Conservation (phyloP, 2,329 filamentous ascomycete genomes). For the Hypoxylon sp. region DNA sequence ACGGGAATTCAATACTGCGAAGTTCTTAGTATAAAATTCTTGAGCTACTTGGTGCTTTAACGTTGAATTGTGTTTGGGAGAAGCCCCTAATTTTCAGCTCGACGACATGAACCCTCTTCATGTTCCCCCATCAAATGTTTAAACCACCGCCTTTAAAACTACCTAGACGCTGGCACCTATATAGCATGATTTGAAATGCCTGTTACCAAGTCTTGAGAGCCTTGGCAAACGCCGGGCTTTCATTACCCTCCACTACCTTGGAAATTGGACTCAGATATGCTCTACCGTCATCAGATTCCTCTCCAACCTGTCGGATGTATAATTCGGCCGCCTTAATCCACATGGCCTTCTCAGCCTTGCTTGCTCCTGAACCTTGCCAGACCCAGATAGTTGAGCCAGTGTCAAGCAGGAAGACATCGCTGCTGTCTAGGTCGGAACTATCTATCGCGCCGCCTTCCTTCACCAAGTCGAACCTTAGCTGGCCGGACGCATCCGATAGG, state of each 20-base stretch:
- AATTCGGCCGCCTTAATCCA: constrained; percentile 74
- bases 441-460: constrained; percentile 67
- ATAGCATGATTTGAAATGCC: not conserved
- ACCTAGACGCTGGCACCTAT: too few relatives aligned
- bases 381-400: constrained; percentile 73
- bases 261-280: constrained; percentile 66
- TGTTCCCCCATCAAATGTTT: too few relatives aligned
- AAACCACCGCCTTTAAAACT: too few relatives aligned
- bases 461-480: constrained; percentile 70
- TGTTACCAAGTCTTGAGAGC: constrained; percentile 57
- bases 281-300: constrained; percentile 51
- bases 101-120: too few relatives aligned
- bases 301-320: constrained; percentile 64
- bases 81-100: too few relatives aligned
- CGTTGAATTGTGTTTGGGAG: too few relatives aligned
- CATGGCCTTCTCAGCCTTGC: constrained; percentile 68
- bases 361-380: constrained; percentile 74
- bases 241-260: constrained; percentile 70
- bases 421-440: constrained; percentile 66
- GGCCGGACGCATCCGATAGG: constrained; percentile 73
- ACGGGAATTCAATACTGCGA: too few relatives aligned
- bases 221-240: constrained; percentile 67
- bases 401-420: constrained; percentile 75
- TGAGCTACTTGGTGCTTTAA: too few relatives aligned
- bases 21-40: too few relatives aligned